A percentile compares a stretch with the other conserved stretches of the same genome.
These are phyloP conservation scores for Saitozyma podzolica DNA, from an alignment of 768 basidiomycete species.

Conservation along the genomic window DNA sequence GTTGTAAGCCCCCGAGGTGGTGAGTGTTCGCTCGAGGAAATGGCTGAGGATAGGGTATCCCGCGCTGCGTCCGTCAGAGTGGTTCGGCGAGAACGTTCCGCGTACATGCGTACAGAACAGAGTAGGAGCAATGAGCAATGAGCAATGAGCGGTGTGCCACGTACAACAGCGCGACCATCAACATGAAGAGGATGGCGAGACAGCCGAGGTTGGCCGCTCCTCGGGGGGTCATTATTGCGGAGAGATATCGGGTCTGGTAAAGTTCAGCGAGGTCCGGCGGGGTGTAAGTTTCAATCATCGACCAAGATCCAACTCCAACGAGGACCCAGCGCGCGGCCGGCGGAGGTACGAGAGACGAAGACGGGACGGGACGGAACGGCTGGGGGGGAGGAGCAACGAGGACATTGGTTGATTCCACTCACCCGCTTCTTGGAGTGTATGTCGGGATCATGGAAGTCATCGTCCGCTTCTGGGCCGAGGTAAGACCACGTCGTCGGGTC, in stretches of 20 bases:
- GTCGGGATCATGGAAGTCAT: conserved; percentile 50
- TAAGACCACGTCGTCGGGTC: conserved; percentile 46
- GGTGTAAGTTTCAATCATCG: not conserved
- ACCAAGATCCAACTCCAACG: no score
- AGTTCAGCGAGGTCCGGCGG: conserved; percentile 1
- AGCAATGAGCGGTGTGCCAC: conserved; percentile 4
- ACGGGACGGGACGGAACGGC: no score
- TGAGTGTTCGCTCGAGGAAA: conserved; percentile 46
- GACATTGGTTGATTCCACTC: not conserved
- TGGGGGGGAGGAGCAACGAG: no score
- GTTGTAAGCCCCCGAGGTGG: conserved; percentile 64
- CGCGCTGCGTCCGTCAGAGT: conserved; percentile 49
- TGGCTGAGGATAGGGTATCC: conserved; percentile 80
- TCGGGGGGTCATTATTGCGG: conserved; percentile 71
- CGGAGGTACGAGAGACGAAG: no score
- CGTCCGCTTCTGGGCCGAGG: conserved; percentile 47
- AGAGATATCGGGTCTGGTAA: conserved; percentile 21
- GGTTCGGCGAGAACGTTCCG: not conserved
- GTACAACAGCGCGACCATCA: conserved; percentile 70
- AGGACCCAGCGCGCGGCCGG: no score
- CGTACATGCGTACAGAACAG: no score
- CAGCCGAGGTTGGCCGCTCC: conserved; percentile 78
- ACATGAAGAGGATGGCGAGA: conserved; percentile 66
- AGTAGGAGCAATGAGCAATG: no score
- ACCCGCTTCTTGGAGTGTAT: conserved; percentile 15